Evolutionary conservation across 2,329 filamentous ascomycete genomes (phyloP), one percentile per base, ranked within the genome.

Genomic region (Apiospora phragmitis): DNA sequence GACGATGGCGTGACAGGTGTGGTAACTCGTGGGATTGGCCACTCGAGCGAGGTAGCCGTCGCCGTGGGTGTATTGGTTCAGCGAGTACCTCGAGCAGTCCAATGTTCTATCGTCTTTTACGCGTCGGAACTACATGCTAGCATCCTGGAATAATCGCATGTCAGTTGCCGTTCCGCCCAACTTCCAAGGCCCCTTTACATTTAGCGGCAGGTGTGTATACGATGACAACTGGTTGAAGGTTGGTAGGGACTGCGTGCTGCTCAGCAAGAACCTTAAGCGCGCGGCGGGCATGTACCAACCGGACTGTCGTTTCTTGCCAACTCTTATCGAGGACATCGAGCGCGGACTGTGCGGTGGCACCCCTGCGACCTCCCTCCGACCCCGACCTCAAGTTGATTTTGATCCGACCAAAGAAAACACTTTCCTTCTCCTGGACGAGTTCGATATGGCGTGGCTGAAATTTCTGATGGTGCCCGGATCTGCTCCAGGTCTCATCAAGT

Each of bases 401-500:
- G 14, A 6, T 29, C 18, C 67, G 18, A 32, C 59, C 8, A 18
- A 41, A 14, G 24, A n/a, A 21, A n/a, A 43, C n/a, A 43, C 67
- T 16, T 67, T 62, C 8, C 70, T 73, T 8, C 70, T 70, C 1
- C 42, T 81, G 18, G 72, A 74, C 59, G 72, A 74, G 41, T 71
- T 75, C 9, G 81, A 82, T 43, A 69, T 80, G n/a, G 69, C 74
- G 26, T 81, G 80, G 79, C 73, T 83, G 47, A 73, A 75, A 67
- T 79, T 79, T 8, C 70, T 82, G 41, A 69, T 71, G 69, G 72
- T 72, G 65, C 70, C 73, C 18, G 72, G 73, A 1, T 55, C 71
- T 3, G 73, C 70, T 47, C 67, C 42, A 26, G 70, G 21, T 21
- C 70, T 26, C 35, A n/a, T 59, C 14, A 49, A 65, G 21, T 49